Base-by-base conservation (phyloP, 768 basidiomycete species). In the Pseudohyphozyma bogoriensis region DNA sequence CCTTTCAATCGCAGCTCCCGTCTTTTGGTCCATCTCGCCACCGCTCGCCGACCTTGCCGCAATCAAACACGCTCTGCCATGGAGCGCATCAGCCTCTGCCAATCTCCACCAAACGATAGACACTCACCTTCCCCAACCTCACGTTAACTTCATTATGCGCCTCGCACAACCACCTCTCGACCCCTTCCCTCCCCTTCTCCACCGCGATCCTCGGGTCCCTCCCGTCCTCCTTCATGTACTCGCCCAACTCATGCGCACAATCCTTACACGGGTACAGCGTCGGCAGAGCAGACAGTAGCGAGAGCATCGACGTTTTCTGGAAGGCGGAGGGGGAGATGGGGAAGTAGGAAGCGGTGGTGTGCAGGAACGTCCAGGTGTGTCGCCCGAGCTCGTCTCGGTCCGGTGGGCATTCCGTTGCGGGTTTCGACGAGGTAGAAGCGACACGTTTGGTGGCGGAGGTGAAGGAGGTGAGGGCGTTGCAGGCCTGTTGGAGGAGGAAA, bases 331-430 rank as follows among this genome's bases (percentile, higher is more conserved):
- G 89, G 20, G 76, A 74, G n/a, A 85, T 82, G 31, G 93, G 91
- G 75, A 91, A 97, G 74, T 96, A 95, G 26, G 93, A 89, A 0
- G 91, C 92, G 8, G 93, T 85, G 12, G 90, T 85, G 71, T 96
- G 93, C 35, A 97, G 78, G 80, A 97, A 97, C 20, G 90, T 85
- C 93, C 93, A 96, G 2, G 93, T 93, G 47, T 92, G 86, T 51
- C 83, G 83, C 3, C 93, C 93, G 51, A 97, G 84, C 60, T 83
- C 79, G 71, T 91, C 89, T 47, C 85, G 84, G 73, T 96, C 92
- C 0, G 91, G 84, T 16, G 93, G 93, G 71, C 93, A 97, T 58
- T 86, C 78, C 44, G 31, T 73, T 29, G 76, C 73, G 7, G 73
- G 63, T 5, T 72, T 70, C 36, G 61, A 40, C 39, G 56, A 39